Percentiles rank a stretch among this genome's conserved stretches.
Conservation (phyloP, 768 basidiomycete species). For the Myochromella boudieri region DNA sequence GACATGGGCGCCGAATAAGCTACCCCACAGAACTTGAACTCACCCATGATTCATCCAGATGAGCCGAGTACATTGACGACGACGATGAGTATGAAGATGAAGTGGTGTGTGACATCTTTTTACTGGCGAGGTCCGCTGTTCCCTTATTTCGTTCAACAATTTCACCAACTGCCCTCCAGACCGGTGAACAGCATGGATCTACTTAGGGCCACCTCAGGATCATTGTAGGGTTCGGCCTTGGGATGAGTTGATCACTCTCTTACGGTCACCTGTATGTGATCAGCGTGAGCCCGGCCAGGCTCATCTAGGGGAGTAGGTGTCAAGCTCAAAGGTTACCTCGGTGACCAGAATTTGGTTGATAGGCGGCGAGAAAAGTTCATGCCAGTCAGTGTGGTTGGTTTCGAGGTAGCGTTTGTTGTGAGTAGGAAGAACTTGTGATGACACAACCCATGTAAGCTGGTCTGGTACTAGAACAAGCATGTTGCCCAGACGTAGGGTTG, state of each 20-base stretch:
- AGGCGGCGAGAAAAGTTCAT: conserved; percentile 54
- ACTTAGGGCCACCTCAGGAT: conserved; percentile 51
- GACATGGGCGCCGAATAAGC: conserved; percentile 42
- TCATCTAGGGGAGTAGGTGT: conserved; percentile 44
- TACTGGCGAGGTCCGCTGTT: conserved; percentile 44
- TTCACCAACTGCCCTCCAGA: conserved; percentile 35
- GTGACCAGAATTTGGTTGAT: conserved; percentile 49
- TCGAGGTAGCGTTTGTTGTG: conserved; percentile 49
- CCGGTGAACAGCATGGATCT: conserved; percentile 39
- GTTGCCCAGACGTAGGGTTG: no score
- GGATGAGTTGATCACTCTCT: conserved; percentile 49
- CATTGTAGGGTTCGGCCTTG: conserved; percentile 47
- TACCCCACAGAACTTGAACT: conserved; percentile 40
- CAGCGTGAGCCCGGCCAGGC: conserved; percentile 32
- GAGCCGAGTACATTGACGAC: conserved; percentile 24
- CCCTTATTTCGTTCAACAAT: background rate
- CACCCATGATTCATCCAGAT: no score
- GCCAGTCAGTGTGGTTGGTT: conserved; percentile 36
- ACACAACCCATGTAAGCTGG: no score
- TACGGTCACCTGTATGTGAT: conserved; percentile 43
- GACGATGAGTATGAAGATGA: conserved; percentile 42
- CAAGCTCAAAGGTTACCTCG: conserved; percentile 53
- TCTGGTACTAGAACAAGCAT: no score
- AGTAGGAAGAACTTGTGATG: conserved; percentile 22
- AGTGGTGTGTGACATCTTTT: conserved; percentile 51